Conservation (phyloP, 345 rosid genomes). For the Hibiscus syriacus region DNA sequence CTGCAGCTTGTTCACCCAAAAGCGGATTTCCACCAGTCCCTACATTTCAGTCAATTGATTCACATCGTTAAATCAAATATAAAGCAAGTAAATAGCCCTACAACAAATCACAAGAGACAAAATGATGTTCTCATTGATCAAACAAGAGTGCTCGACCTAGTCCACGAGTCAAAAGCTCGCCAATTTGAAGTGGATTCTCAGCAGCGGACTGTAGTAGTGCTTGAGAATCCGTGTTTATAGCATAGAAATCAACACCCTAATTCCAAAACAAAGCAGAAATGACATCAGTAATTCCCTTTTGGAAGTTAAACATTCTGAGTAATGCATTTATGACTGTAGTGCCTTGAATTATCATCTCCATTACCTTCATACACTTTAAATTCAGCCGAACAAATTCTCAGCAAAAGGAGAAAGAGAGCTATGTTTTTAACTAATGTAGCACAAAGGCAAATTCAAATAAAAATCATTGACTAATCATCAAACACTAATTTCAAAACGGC, state of each 20-base stretch:
- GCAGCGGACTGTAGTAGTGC: not conserved
- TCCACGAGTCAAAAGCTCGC: slow-evolving; percentile 40
- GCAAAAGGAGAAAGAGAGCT: not conserved
- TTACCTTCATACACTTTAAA: not conserved
- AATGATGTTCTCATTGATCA: not conserved
- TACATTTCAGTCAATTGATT: slow-evolving; percentile 21
- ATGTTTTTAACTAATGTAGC: too few relatives aligned
- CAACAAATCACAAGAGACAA: not conserved
- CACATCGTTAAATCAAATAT: not conserved
- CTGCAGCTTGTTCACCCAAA: slow-evolving; percentile 98
- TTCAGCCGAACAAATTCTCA: not conserved
- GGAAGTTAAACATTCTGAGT: not conserved
- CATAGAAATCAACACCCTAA: slow-evolving; percentile 89
- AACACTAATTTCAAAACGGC: not conserved
- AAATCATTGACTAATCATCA: not conserved
- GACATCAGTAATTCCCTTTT: not conserved
- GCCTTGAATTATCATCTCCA: too few relatives aligned
- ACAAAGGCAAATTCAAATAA: not conserved
- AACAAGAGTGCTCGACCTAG: slow-evolving; percentile 47
- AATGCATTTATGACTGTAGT: too few relatives aligned
- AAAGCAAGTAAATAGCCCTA: not conserved
- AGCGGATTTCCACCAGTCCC: slow-evolving; percentile 97
- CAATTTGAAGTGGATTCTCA: not conserved
- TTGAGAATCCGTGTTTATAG: slow-evolving; percentile 53
- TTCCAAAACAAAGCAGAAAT: slow-evolving; percentile 11